phyloP scores from a whole-genome alignment of 169 alveolate species.

The Neospora caninum region DNA sequence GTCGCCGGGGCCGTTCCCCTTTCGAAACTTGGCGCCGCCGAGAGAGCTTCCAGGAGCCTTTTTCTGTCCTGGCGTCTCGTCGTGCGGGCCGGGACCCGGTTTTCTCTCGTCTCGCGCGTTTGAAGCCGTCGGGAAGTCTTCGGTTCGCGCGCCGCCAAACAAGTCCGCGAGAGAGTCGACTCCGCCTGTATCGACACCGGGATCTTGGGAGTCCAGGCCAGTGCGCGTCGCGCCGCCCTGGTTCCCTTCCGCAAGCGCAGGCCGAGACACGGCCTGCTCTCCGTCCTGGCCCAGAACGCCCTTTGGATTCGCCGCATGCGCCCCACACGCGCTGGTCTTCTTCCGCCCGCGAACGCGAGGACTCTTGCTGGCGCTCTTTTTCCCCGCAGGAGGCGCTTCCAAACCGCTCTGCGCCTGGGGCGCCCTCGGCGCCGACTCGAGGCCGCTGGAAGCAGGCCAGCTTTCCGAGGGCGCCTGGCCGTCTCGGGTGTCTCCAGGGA shows the following conservation, averaged over 20 bases:
- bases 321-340: neutral
- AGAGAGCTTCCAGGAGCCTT: neutral
- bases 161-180: slow-evolving; percentile 11
- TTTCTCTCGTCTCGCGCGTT: neutral
- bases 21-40: neutral
- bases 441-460: neutral
- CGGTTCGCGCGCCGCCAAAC: neutral
- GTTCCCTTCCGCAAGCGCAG: neutral
- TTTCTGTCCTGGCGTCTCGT: neutral
- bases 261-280: neutral
- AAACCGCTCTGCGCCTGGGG: neutral
- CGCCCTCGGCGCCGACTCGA: neutral
- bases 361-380: neutral
- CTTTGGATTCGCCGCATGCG: neutral
- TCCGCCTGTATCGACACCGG: neutral
- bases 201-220: neutral
- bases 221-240: neutral
- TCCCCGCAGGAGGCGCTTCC: neutral
- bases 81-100: neutral
- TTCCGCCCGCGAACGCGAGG: neutral
- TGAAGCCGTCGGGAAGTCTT: neutral
- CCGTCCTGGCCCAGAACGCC: neutral
- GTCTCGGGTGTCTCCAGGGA: neutral
- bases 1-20: neutral
- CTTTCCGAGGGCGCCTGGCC: too few species aligned